Base-by-base conservation (phyloP, 768 basidiomycete species). In the Rhodotorula babjevae region DNA sequence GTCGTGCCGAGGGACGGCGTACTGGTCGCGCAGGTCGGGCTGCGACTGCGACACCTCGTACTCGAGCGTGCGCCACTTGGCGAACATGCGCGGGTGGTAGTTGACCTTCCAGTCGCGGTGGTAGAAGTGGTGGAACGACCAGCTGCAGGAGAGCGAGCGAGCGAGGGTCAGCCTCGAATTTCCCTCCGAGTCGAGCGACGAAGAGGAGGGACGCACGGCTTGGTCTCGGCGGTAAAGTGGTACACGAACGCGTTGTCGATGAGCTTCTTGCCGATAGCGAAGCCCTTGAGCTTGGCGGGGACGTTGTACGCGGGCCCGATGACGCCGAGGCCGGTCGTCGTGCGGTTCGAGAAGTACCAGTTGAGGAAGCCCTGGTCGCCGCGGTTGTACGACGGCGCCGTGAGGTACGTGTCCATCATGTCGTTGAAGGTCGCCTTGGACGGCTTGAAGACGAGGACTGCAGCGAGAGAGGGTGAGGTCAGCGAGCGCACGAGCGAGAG, bases 311-410 rank as follows among this genome's bases (percentile, higher is more conserved):
- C 56, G 2, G 56, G 56, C 6, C 16, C 9, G 5, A 57, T 31
- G 25, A 16, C 16, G 16, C 14, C 16, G 5, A 57, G 33, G 56
- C 56, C 56, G 2, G 33, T 21, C 15, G 56, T 57, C 33, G 56
- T 36, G 29, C 33, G 56, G 33, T 57, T 57, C 33, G 56, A 19
- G 56, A 57, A 57, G 56, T 57, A 57, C 56, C 56, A 57, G 56
- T 57, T 57, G 29, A 57, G 56, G 56, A 57, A 57, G 19, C 56
- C 56, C 33, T 57, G 56, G 33, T 57, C 56, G 29, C 56, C 56
- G 14, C 56, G 56, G 56, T 57, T 57, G 33, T 57, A 57, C 9
- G 29, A 31, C 31, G 56, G 56, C 33, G 56, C 56, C 31, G 56
- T 57, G 16, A 57, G 29, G 56, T 57, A 57, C 56, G 56, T 57